Evolutionary conservation across 164 flowering plant genomes (phyloP), one percentile per base, ranked within the genome.

Genomic region (Magnolia officinalis): DNA sequence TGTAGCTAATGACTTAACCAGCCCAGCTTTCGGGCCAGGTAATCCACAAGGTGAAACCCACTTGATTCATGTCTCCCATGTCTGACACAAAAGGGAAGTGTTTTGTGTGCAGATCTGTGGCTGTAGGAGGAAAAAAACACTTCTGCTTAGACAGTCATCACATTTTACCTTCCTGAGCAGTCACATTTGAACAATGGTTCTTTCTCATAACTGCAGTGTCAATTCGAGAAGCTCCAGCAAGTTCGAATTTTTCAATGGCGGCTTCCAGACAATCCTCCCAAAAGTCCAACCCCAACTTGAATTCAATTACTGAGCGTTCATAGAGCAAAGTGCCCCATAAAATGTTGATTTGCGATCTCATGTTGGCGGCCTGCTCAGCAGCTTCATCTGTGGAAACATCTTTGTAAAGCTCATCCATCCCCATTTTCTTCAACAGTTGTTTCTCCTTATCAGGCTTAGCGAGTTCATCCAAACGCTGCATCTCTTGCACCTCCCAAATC

Each of bases 301-400:
- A 94, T 78, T 96, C 99, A 82, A 96, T 86, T 55, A 90, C 82
- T 13, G 98, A 94, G 11, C 97, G 87, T 78, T 96, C 98, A 73
- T 92, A 96, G 49, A 96, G 90, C 86, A 94, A 82, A 63, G 91
- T 87, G 29, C 97, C 98, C 93, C 95, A 91, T 77, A 94, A 80
- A 8, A 96, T 81, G 68, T 91, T 84, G 76, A 96, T 85, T 86
- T 90, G 97, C 45, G 96, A 91, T 78, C 86, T 87, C 84, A 92
- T 88, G 26, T 78, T 83, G 37, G 81, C 63, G 71, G 91, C 91
- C 80, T 82, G 92, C 75, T 92, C 89, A 29, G 80, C 83, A 63
- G 85, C 85, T 83, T 92, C 96, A 59, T 87, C 88, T 2, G 79
- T 76, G 1, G 92, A 77, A 18, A 87, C 72, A 72, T 83, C 89